A percentile compares a stretch with the other conserved stretches of the same genome.
Conservation (phyloP, 2,329 filamentous ascomycete species). For the Phaeosphaeriaceae sp. region DNA sequence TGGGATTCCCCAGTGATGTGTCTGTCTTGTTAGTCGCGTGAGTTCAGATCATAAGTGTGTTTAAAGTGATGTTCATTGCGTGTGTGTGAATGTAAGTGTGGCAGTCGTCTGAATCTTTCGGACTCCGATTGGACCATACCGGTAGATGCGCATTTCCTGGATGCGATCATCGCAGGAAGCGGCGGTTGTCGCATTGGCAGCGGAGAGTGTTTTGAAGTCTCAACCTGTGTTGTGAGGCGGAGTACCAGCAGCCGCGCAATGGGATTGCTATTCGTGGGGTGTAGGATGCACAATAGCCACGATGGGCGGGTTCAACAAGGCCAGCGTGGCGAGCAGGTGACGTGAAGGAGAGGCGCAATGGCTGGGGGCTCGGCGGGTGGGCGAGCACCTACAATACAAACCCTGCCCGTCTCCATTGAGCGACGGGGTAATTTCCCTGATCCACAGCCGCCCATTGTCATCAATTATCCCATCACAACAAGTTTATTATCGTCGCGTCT, state of each 20-base stretch:
- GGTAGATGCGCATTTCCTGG: not conserved
- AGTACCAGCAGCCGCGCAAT: not conserved
- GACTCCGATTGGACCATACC: not conserved
- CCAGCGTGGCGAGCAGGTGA: conserved; percentile 3
- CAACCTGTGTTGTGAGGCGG: not conserved
- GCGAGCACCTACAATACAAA: not conserved
- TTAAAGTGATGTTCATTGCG: no score
- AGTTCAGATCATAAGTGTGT: no score
- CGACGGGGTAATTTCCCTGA: conserved; percentile 19
- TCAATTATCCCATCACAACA: conserved; percentile 14
- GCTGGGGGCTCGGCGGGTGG: conserved; percentile 18
- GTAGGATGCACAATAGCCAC: conserved; percentile 2
- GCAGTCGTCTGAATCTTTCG: not conserved
- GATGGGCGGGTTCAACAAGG: not conserved
- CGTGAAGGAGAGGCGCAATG: not conserved
- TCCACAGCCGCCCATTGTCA: not conserved
- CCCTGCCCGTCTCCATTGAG: not conserved
- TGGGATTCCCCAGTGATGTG: no score
- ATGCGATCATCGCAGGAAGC: not conserved
- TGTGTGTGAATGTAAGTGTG: not conserved
- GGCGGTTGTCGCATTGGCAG: not conserved
- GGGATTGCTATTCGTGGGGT: not conserved
- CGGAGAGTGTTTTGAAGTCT: not conserved
- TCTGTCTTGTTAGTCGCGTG: no score
- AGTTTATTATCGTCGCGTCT: conserved; percentile 3